Percentiles rank a stretch among this genome's conserved stretches.
phyloP scores from a whole-genome alignment of 352 stramenopile genomes.

The Aphanomyces invadans region DNA sequence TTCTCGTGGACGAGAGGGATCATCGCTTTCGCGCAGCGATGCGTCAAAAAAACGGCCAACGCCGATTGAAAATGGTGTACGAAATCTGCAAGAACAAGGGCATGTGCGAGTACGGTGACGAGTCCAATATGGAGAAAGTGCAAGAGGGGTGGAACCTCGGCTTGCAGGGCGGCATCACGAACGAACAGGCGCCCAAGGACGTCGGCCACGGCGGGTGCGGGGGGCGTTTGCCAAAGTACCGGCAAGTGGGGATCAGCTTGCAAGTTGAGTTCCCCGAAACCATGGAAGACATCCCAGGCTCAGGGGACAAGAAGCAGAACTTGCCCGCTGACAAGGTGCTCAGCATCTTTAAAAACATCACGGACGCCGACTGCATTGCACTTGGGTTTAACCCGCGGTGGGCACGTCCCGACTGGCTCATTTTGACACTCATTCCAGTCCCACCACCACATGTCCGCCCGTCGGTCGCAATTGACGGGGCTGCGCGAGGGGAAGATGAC shows the following conservation, averaged over 20 bases:
- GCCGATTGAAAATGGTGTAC: slow-evolving; percentile 92
- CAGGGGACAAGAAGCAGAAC: slow-evolving; percentile 95
- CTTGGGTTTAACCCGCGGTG: slow-evolving; percentile 94
- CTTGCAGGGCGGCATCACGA: slow-evolving; percentile 70
- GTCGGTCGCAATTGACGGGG: slow-evolving; percentile 91
- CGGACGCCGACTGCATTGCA: slow-evolving; percentile 91
- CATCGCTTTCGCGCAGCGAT: slow-evolving; percentile 73
- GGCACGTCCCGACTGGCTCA: slow-evolving; percentile 95
- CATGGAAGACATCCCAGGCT: slow-evolving; percentile 90
- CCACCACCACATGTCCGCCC: slow-evolving; percentile 97
- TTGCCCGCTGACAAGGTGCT: slow-evolving; percentile 91
- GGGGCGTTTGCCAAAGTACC: slow-evolving; percentile 92
- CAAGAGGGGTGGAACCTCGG: slow-evolving; percentile 79
- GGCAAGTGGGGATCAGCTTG: slow-evolving; percentile 92
- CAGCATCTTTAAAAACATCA: slow-evolving; percentile 97
- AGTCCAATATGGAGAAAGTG: slow-evolving; percentile 85
- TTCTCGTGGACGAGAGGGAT: slow-evolving; percentile 89
- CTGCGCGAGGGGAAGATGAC: slow-evolving; percentile 94
- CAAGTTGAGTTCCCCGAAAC: slow-evolving; percentile 93
- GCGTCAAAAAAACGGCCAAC: slow-evolving; percentile 84
- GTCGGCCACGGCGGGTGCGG: slow-evolving; percentile 73
- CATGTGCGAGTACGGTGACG: slow-evolving; percentile 80
- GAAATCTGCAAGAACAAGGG: slow-evolving; percentile 89
- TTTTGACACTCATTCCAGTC: slow-evolving; percentile 98
- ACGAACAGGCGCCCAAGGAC: slow-evolving; percentile 78